Evolutionary conservation across 768 basidiomycete species (phyloP).

Genomic region (Boletus eberwhitei): DNA sequence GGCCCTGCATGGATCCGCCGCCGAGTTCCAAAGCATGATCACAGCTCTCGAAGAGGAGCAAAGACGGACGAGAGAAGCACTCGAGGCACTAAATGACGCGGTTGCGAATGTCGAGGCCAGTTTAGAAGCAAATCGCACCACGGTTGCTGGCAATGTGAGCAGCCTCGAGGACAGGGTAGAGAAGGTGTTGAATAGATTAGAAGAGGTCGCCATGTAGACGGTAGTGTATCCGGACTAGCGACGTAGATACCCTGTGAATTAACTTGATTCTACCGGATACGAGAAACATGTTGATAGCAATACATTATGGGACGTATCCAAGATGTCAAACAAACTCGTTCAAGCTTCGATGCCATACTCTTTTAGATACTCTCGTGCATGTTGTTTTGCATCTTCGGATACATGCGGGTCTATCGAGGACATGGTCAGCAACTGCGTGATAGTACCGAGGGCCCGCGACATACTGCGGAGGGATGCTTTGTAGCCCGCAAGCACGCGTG

Average conservation of each 20-base stretch:
- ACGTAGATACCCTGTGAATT: slow-evolving; percentile 1
- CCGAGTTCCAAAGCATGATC: slow-evolving; percentile 70
- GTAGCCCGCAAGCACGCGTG: slow-evolving; percentile 51
- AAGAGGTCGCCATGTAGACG: slow-evolving; percentile 28
- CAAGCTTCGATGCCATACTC: slow-evolving; percentile 25
- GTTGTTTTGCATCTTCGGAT: slow-evolving; percentile 46
- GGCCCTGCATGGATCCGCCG: slow-evolving; percentile 75
- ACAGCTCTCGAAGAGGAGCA: slow-evolving; percentile 71
- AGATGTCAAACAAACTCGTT: background rate
- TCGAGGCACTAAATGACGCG: slow-evolving; percentile 67
- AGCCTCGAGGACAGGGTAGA: slow-evolving; percentile 63
- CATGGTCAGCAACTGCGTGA: background rate
- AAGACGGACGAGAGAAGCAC: slow-evolving; percentile 53
- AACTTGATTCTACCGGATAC: slow-evolving; percentile 1
- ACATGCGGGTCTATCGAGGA: slow-evolving; percentile 41
- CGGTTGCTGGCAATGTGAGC: slow-evolving; percentile 70
- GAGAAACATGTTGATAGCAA: background rate
- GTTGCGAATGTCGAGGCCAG: slow-evolving; percentile 73
- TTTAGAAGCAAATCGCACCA: slow-evolving; percentile 64
- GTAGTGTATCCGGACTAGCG: background rate
- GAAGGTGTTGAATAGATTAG: slow-evolving; percentile 43
- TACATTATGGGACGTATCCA: background rate
- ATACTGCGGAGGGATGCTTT: slow-evolving; percentile 53
- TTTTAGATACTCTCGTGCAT: slow-evolving; percentile 41
- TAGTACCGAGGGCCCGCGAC: slow-evolving; percentile 1